Base-by-base conservation (phyloP, 2,329 filamentous ascomycete genomes). In the Ophiostoma angusticollis region DNA sequence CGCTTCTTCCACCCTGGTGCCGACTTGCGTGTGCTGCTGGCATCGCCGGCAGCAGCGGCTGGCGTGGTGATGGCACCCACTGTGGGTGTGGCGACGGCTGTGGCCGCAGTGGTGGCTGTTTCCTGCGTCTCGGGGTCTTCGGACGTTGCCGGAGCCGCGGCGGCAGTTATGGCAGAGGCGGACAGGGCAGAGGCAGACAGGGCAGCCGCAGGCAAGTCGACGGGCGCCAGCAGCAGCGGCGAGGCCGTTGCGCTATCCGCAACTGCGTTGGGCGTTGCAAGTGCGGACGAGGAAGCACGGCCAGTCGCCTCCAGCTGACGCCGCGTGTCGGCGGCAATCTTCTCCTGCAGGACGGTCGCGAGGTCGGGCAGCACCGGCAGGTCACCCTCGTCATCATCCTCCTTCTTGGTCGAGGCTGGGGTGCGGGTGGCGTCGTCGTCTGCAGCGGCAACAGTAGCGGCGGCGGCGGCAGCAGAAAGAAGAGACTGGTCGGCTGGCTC, bases 1-100 rank as follows among this genome's bases (percentile, higher is more conserved):
- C 58, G 59, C 25, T 54, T 56, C 40, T 53, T 51, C 24, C 54
- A 55, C 49, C 49, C 52, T 34, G 35, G 43, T 32, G n/a, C n/a
- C n/a, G n/a, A n/a, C n/a, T n/a, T n/a, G n/a, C n/a, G n/a, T n/a
- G n/a, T n/a, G n/a, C n/a, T n/a, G n/a, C 31, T 33, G 16, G 11
- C 3, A 17, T n/a, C 16, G 8, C 50, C 24, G 9, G n/a, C 27
- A 6, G 12, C 27, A 14, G 27, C 46, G 36, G 46, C 35, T 18
- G 41, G n/a, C n/a, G n/a, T n/a, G n/a, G n/a, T n/a, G n/a, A n/a
- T n/a, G n/a, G n/a, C n/a, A n/a, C n/a, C n/a, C n/a, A n/a, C n/a
- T n/a, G n/a, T n/a, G n/a, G n/a, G n/a, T n/a, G n/a, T n/a, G n/a
- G n/a, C n/a, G n/a, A 9, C 42, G 44, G 35, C 39, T 30, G 32